Evolutionary conservation across 2,329 filamentous ascomycete species (phyloP), one percentile per base, ranked within the genome.

Genomic region (Cladophialophora immunda): DNA sequence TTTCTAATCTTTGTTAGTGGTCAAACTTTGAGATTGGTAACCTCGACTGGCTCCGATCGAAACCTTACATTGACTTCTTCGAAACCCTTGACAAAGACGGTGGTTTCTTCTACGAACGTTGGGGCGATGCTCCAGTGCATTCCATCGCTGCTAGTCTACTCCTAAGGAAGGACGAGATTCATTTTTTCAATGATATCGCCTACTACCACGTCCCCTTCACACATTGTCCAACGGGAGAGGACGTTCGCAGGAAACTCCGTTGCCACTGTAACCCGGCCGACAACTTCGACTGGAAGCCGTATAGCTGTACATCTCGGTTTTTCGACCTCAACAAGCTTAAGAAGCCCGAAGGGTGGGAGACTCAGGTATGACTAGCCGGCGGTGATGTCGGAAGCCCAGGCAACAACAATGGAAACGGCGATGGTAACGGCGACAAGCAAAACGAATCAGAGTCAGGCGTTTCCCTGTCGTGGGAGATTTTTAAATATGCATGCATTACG

Each of bases 281-380:
- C 67, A 99, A 99, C 84, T 99, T 99, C 84, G 95, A 99, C 81
- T 99, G 96, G 96, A 97, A 97, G 81, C 92, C 92, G 60, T 98
- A 97, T 79, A 97, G 93, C 78, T 98, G 94, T 83, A 97, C 94
- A 60, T 87, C 91, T 36, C 88, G 90, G 74, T 99, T 86, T 83
- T 98, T 91, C 77, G 92, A 97, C 54, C 79, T 93, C 74, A 96
- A 94, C 79, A 86, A 89, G 64, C 81, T 94, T 78, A 81, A 89
- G 68, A 97, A 95, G 83, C 95, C 95, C 15, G 87, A 89, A 73
- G 95, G 94, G 70, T 97, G 91, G 81, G 90, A 97, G 77, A 86
- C 88, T 72, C 86, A 94, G 81, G 81, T 76, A 57, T 80, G 76
- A 68, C 38, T 72, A 67, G 72, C 71, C 13, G 59, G 45, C 75